phyloP scores from a whole-genome alignment of 2,329 filamentous ascomycete genomes.

The Stemphylium beticola region DNA sequence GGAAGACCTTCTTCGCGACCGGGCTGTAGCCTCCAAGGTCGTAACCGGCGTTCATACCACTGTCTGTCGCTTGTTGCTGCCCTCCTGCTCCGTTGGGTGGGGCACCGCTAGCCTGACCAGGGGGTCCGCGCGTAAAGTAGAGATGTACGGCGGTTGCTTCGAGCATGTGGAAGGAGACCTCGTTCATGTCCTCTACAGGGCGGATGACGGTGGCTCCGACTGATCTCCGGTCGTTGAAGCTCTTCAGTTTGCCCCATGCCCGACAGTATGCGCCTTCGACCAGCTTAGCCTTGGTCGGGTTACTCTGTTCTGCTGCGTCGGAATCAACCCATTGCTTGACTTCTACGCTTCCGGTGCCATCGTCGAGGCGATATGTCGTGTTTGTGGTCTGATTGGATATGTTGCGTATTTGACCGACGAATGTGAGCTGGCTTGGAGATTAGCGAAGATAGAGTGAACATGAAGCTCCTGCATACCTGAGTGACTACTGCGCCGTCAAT shows the following conservation, averaged over 20 bases:
- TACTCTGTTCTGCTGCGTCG: slow-evolving; percentile 56
- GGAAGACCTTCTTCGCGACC: slow-evolving; percentile 74
- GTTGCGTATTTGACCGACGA: slow-evolving; percentile 89
- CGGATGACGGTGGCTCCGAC: slow-evolving; percentile 82
- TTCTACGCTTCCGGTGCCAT: slow-evolving; percentile 91
- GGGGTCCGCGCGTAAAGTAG: slow-evolving; percentile 75
- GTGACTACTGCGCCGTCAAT: slow-evolving; percentile 79
- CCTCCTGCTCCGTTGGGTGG: slow-evolving; percentile 33
- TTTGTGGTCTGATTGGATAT: slow-evolving; percentile 88
- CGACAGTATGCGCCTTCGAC: slow-evolving; percentile 80
- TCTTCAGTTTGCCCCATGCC: slow-evolving; percentile 83
- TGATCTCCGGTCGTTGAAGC: slow-evolving; percentile 82
- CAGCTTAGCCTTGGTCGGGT: slow-evolving; percentile 61
- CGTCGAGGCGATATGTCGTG: slow-evolving; percentile 90
- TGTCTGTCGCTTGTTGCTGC: slow-evolving; percentile 27
- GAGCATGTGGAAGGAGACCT: slow-evolving; percentile 89
- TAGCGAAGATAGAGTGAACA: slow-evolving; percentile 5
- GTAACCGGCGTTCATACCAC: slow-evolving; percentile 44
- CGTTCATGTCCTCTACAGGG: slow-evolving; percentile 83
- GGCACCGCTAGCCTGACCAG: slow-evolving; percentile 51
- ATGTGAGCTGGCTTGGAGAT: slow-evolving; percentile 67
- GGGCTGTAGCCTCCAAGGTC: slow-evolving; percentile 48
- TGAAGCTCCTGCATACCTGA: slow-evolving; percentile 49
- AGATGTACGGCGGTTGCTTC: slow-evolving; percentile 90
- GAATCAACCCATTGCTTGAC: slow-evolving; percentile 85